Conservation (phyloP, 2,329 filamentous ascomycete genomes). For the Zopfia rhizophila region DNA sequence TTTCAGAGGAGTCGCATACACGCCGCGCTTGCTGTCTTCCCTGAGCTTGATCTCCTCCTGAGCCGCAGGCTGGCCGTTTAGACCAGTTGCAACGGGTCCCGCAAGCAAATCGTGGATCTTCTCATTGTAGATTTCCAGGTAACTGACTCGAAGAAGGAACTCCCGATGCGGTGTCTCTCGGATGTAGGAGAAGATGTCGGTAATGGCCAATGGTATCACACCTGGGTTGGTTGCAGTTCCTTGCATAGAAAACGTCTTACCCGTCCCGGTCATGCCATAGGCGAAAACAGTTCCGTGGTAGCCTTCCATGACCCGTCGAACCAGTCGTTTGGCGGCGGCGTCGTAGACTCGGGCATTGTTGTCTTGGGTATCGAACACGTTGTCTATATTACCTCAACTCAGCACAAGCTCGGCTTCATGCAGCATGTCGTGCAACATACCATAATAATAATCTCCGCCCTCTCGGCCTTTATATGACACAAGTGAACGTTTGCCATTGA, state of each 20-base stretch:
- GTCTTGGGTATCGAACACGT: slow-evolving; percentile 93
- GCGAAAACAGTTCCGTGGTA: slow-evolving; percentile 99
- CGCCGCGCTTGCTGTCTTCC: slow-evolving; percentile 94
- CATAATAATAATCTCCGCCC: slow-evolving; percentile 91
- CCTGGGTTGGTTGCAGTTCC: slow-evolving; percentile 94
- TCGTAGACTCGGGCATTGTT: slow-evolving; percentile 97
- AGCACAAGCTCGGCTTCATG: slow-evolving; percentile 20
- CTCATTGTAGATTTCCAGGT: slow-evolving; percentile 99
- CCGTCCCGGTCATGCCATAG: slow-evolving; percentile 98
- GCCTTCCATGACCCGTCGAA: slow-evolving; percentile 97
- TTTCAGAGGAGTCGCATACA: slow-evolving; percentile 95
- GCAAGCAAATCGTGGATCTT: slow-evolving; percentile 94
- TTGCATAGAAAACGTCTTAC: slow-evolving; percentile 99
- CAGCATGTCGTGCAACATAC: slow-evolving; percentile 62
- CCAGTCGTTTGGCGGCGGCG: slow-evolving; percentile 89
- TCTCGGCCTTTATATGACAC: slow-evolving; percentile 89
- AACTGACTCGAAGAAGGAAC: slow-evolving; percentile 94
- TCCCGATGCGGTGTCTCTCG: slow-evolving; percentile 94
- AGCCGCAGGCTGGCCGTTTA: slow-evolving; percentile 56
- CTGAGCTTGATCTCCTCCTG: slow-evolving; percentile 97
- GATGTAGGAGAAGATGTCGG: slow-evolving; percentile 99
- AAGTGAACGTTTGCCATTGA: slow-evolving; percentile 83
- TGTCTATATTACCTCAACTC: slow-evolving; percentile 70
- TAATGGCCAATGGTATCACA: slow-evolving; percentile 96
- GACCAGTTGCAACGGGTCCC: slow-evolving; percentile 70